Evolutionary conservation across 352 stramenopile species (phyloP).

Genomic region (Phytophthora nicotianae): DNA sequence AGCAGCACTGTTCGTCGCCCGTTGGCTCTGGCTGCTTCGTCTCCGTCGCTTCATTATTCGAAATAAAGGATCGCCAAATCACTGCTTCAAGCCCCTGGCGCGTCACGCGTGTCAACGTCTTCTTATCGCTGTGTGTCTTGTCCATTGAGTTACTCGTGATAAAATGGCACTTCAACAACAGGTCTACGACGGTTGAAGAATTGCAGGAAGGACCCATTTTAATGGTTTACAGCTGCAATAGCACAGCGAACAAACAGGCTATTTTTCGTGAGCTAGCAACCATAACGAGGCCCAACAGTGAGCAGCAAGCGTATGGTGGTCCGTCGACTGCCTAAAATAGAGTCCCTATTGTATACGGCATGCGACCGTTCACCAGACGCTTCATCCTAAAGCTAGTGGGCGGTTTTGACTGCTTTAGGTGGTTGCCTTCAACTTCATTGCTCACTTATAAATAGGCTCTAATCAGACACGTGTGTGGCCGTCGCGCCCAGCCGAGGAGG

Average conservation of each 20-base stretch:
- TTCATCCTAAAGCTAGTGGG: not conserved
- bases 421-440: slow-evolving; percentile 10
- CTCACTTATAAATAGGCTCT: slow-evolving; percentile 40
- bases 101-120: slow-evolving; percentile 15
- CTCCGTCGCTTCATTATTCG: slow-evolving; percentile 76
- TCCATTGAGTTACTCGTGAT: not conserved
- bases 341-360: slow-evolving; percentile 1
- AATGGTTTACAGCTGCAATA: not conserved
- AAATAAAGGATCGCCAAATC: slow-evolving; percentile 79
- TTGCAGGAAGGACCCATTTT: slow-evolving; percentile 4
- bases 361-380: slow-evolving; percentile 3
- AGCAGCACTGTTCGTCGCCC: slow-evolving; percentile 19
- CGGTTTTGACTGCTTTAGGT: no score
- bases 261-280: no score
- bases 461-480: slow-evolving; percentile 33
- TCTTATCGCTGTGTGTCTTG: slow-evolving; percentile 11
- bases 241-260: no score
- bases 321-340: no score
- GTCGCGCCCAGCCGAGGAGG: slow-evolving; percentile 9
- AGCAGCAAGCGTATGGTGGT: not conserved
- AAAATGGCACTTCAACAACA: slow-evolving; percentile 1
- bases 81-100: slow-evolving; percentile 47
- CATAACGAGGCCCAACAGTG: not conserved
- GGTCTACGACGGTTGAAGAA: not conserved
- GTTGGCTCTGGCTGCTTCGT: slow-evolving; percentile 32